These are phyloP conservation scores for Crucihimalaya himalaica DNA, from an alignment of 345 rosid species.

Conservation along the genomic window DNA sequence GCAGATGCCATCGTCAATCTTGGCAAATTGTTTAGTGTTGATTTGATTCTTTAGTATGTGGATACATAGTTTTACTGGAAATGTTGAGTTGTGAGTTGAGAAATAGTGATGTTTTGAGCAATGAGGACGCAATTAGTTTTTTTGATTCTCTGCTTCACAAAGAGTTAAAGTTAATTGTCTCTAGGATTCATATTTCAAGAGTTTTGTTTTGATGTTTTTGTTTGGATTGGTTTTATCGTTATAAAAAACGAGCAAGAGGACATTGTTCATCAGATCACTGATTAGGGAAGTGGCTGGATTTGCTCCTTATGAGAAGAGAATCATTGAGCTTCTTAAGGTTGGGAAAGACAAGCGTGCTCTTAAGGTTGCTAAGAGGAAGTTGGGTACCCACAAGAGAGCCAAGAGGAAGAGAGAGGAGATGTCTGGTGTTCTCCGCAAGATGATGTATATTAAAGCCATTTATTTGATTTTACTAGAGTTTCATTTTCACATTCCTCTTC, in stretches of 20 bases:
- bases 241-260: constrained; percentile 45
- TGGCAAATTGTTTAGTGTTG: constrained; percentile 28
- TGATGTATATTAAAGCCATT: constrained; percentile 17
- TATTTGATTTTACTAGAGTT: background rate
- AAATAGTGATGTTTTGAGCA: constrained; percentile 8
- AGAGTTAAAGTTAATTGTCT: background rate
- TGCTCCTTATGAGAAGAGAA: constrained; percentile 47
- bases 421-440: constrained; percentile 45
- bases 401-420: constrained; percentile 49
- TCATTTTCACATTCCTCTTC: background rate
- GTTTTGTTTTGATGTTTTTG: background rate
- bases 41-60: background rate
- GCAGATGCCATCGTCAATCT: constrained; percentile 97
- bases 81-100: background rate
- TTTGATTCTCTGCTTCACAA: background rate
- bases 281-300: constrained; percentile 43
- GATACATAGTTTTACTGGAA: background rate
- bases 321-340: constrained; percentile 45
- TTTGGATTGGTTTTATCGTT: background rate
- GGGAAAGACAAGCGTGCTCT: constrained; percentile 46
- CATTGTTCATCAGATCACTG: constrained; percentile 29
- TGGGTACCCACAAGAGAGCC: constrained; percentile 50
- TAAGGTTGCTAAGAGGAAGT: constrained; percentile 46
- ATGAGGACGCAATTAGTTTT: background rate
- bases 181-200: background rate